Conservation (phyloP, 306 rosid genomes). For the Vigna radiata region DNA sequence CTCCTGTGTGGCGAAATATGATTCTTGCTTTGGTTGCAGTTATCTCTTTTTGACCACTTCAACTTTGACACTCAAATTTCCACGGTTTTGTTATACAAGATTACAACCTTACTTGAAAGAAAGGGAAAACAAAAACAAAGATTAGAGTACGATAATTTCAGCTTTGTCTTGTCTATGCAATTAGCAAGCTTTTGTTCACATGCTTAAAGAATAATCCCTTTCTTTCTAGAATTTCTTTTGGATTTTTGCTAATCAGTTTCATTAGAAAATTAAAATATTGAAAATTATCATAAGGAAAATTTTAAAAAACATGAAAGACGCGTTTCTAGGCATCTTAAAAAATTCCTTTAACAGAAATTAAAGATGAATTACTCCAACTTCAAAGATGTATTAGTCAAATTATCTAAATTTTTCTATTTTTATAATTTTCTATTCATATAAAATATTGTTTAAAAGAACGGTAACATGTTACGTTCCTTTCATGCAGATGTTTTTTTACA, state of each 20-base stretch:
- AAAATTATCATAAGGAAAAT: no score
- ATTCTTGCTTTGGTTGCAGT: neutral
- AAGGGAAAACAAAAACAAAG: neutral
- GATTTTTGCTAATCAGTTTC: no score
- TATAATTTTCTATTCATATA: no score
- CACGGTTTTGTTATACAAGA: neutral
- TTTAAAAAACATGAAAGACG: neutral
- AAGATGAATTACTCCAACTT: neutral
- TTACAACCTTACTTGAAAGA: neutral
- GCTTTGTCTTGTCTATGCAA: slow-evolving; percentile 13
- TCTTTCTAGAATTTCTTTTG: neutral
- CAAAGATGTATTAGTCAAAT: neutral
- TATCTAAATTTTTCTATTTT: neutral
- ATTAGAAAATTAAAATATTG: no score
- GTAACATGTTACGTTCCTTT: neutral
- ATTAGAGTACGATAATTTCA: neutral
- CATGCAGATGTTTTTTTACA: no score
- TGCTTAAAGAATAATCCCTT: neutral
- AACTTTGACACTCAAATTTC: neutral
- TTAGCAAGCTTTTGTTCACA: neutral
- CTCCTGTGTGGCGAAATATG: neutral
- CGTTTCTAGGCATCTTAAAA: no score
- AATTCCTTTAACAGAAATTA: no score
- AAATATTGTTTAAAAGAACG: no score
- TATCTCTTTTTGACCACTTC: slow-evolving; percentile 37